Percentiles rank a stretch among this genome's conserved stretches.
Evolutionary conservation across 257 asterid genomes (phyloP).

Genomic region (Nicotiana attenuata): DNA sequence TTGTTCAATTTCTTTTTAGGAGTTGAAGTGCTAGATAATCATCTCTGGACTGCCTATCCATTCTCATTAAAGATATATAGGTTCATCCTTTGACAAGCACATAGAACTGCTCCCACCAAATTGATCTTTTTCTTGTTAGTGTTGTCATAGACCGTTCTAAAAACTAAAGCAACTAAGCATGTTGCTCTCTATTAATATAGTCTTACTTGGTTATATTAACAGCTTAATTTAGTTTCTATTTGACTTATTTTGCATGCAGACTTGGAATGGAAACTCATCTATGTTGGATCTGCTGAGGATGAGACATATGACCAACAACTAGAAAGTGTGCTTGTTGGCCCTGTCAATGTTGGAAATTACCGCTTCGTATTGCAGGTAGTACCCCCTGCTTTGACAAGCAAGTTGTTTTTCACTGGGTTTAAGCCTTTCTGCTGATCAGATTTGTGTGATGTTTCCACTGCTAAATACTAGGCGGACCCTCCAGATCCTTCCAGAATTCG

Average conservation of each 20-base stretch:
- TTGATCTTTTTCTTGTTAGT: not conserved
- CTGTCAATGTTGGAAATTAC: constrained; percentile 85
- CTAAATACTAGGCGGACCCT: constrained; percentile 66
- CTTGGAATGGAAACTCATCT: constrained; percentile 94
- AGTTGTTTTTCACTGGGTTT: not conserved
- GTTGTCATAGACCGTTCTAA: not conserved
- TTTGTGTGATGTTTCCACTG: not conserved
- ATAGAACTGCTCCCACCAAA: not conserved
- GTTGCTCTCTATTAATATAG: not conserved
- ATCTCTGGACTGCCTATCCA: not conserved
- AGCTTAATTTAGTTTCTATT: not conserved
- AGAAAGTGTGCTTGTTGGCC: constrained; percentile 98
- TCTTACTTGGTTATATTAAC: not conserved
- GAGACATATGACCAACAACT: constrained; percentile 85
- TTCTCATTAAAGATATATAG: not conserved
- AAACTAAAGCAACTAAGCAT: not conserved
- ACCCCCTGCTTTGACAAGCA: not conserved
- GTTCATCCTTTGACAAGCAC: not conserved
- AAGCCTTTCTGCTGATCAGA: not conserved
- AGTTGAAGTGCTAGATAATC: not conserved
- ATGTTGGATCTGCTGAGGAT: constrained; percentile 98
- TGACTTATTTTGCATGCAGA: constrained; percentile 38
- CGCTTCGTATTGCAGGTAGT: constrained; percentile 86
- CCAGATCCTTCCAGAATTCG: constrained; percentile 91
- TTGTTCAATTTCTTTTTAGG: not conserved